Conservation (phyloP, 257 asterid species). For the Eustoma russellianum region DNA sequence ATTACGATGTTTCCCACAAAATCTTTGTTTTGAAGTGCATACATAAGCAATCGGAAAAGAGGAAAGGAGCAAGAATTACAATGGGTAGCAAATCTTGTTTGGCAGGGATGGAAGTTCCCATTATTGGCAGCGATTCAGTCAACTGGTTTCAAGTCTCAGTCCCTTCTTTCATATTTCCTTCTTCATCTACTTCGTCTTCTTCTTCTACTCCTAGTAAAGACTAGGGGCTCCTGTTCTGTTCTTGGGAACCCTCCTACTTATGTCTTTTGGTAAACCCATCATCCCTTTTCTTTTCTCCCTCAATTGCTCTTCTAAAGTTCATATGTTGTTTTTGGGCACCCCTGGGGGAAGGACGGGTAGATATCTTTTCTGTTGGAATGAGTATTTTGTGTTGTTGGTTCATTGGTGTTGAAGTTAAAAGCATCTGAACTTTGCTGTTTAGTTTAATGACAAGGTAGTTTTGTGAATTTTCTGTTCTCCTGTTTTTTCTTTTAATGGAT, state of each 20-base stretch:
- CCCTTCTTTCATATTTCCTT: conserved; percentile 39
- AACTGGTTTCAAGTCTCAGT: conserved; percentile 62
- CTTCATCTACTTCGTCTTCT: conserved; percentile 13
- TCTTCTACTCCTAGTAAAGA: conserved; percentile 23
- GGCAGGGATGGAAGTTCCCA: conserved; percentile 88
- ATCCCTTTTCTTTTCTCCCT: not conserved
- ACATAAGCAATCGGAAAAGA: no score
- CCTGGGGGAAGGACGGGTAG: no score
- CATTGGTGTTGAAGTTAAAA: no score
- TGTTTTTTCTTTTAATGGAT: no score
- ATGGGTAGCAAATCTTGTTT: conserved; percentile 46
- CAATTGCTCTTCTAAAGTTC: not conserved
- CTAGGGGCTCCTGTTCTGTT: conserved; percentile 49
- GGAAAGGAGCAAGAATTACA: not conserved
- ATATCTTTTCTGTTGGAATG: no score
- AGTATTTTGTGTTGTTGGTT: no score
- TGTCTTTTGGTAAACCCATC: conserved; percentile 44
- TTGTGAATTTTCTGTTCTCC: not conserved
- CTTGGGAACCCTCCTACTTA: conserved; percentile 59
- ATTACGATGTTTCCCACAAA: no score
- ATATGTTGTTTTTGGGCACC: no score
- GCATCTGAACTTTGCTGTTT: no score
- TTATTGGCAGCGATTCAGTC: conserved; percentile 58
- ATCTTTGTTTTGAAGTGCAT: no score
- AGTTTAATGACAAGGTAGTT: no score